Evolutionary conservation across 2,329 filamentous ascomycete species (phyloP).

Genomic region (Neurospora sp.): DNA sequence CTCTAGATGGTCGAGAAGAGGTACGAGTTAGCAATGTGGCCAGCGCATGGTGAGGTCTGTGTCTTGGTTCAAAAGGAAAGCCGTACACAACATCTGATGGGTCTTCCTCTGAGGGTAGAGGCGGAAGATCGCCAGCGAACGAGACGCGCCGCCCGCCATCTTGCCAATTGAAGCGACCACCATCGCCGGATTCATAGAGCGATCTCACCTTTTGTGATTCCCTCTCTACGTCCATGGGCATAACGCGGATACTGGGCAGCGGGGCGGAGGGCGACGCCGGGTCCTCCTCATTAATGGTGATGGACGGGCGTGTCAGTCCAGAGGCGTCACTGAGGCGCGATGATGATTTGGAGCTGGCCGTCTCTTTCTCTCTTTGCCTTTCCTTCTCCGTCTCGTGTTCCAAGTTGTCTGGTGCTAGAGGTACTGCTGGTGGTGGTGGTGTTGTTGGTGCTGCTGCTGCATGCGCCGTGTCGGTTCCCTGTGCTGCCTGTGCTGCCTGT

Average conservation of each 20-base stretch:
- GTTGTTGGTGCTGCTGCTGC: neutral
- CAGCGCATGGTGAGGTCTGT: neutral
- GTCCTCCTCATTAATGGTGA: constrained; percentile 8
- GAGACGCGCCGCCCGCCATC: constrained; percentile 38
- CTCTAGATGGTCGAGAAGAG: constrained; percentile 10
- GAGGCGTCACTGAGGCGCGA: neutral
- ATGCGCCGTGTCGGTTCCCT: neutral
- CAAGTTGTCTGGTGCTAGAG: neutral
- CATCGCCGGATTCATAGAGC: constrained; percentile 49
- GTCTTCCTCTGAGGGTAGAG: constrained; percentile 34
- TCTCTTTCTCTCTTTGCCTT: neutral
- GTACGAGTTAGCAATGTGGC: constrained; percentile 8
- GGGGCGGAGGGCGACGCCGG: constrained; percentile 14
- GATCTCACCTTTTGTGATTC: constrained; percentile 60
- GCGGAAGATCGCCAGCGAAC: constrained; percentile 35
- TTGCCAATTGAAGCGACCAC: constrained; percentile 35
- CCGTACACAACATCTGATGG: constrained; percentile 46
- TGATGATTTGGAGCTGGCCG: neutral
- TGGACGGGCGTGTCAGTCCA: neutral
- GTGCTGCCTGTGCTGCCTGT: neutral
- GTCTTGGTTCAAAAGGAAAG: constrained; percentile 32
- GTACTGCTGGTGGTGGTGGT: neutral
- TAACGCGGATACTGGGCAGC: constrained; percentile 40
- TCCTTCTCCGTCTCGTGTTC: neutral
- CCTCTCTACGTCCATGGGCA: constrained; percentile 46